phyloP scores from a whole-genome alignment of 2,329 filamentous ascomycete genomes.

The Botrytis elliptica region DNA sequence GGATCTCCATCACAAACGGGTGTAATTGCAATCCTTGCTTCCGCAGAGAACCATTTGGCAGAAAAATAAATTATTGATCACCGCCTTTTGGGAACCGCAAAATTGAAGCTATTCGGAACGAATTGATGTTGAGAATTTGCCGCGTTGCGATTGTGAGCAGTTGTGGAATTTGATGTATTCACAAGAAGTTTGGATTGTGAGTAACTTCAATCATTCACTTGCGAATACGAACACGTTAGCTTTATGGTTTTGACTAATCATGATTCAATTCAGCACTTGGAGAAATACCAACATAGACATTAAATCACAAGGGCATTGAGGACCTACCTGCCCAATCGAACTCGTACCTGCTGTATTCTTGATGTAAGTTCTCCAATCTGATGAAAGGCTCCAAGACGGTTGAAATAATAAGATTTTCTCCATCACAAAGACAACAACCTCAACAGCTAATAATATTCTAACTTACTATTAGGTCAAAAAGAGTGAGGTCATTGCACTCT shows the following conservation, averaged over 20 bases:
- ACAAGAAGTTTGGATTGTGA: not conserved
- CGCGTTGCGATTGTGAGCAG: not conserved
- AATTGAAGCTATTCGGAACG: constrained; percentile 17
- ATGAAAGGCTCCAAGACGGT: not conserved
- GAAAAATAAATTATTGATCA: not conserved
- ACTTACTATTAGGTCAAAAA: not conserved
- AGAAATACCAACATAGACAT: not conserved
- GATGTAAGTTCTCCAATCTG: not conserved
- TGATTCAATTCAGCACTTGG: not conserved
- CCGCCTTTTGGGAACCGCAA: not conserved
- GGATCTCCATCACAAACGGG: constrained; percentile 14
- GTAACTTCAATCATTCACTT: not conserved
- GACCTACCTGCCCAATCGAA: not conserved
- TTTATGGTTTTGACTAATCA: not conserved
- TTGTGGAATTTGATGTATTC: not conserved
- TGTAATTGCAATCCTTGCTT: constrained; percentile 18
- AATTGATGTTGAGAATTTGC: not conserved
- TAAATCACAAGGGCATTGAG: not conserved
- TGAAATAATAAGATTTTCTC: not conserved
- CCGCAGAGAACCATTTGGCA: constrained; percentile 2
- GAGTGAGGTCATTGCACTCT: not conserved
- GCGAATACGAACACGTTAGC: not conserved
- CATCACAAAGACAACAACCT: not conserved
- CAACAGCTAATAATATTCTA: not conserved
- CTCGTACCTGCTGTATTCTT: not conserved